Percentiles rank a stretch among this genome's conserved stretches.
phyloP scores from a whole-genome alignment of 1,284 basidiomycete genomes.

The Boletus holoroseus region DNA sequence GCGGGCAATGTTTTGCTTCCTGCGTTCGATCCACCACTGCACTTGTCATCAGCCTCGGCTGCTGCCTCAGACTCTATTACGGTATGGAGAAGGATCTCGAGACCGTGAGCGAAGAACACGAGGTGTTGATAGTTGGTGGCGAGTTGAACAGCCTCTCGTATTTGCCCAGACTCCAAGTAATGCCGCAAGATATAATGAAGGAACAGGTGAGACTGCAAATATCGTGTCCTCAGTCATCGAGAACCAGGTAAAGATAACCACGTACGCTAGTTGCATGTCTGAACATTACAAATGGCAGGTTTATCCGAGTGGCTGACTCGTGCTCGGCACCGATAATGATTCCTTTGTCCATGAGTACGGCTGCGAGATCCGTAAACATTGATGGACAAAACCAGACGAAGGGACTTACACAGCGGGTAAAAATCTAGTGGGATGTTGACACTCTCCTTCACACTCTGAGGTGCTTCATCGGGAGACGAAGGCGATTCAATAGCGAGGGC shows the following conservation, averaged over 20 bases:
- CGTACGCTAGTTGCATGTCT: constrained; percentile 85
- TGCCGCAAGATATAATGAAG: constrained; percentile 87
- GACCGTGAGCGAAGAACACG: constrained; percentile 89
- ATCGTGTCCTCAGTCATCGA: constrained; percentile 1
- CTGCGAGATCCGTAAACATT: constrained; percentile 38
- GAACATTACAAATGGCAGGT: constrained; percentile 89
- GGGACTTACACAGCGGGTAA: constrained; percentile 84
- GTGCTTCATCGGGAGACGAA: constrained; percentile 38
- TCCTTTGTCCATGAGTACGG: constrained; percentile 96
- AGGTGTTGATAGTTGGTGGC: constrained; percentile 84
- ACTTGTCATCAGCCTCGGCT: constrained; percentile 32
- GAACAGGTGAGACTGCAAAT: constrained; percentile 81
- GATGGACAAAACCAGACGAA: constrained; percentile 3
- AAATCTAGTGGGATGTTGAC: constrained; percentile 89
- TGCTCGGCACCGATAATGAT: constrained; percentile 96
- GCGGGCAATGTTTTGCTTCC: constrained; percentile 46
- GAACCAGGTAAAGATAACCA: background rate
- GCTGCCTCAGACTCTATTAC: constrained; percentile 87
- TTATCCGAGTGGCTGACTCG: constrained; percentile 71
- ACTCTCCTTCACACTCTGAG: constrained; percentile 82
- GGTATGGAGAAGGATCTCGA: constrained; percentile 91
- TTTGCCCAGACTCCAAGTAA: constrained; percentile 69
- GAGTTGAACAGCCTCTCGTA: constrained; percentile 78
- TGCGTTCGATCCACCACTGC: constrained; percentile 23
- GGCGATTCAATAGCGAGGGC: constrained; percentile 81